Evolutionary conservation across 768 basidiomycete genomes (phyloP).

Genomic region (Mycena kentingensis): DNA sequence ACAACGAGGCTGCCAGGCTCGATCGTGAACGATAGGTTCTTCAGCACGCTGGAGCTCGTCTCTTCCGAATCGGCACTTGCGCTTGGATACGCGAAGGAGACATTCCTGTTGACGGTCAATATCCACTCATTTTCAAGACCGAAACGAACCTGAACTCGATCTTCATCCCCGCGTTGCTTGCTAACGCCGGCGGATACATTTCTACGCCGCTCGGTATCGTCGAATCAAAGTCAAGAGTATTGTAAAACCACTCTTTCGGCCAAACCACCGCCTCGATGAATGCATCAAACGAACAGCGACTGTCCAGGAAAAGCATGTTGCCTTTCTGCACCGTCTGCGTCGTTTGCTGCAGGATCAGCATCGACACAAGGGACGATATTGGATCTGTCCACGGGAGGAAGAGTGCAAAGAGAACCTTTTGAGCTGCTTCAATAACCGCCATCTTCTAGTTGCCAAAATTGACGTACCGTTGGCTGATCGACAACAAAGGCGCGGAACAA

Average conservation of each 20-base stretch:
- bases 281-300: conserved; percentile 2
- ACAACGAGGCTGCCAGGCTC: conserved; percentile 35
- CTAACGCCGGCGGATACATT: conserved; percentile 1
- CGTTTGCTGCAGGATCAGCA: conserved; percentile 30
- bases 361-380: conserved; percentile 30
- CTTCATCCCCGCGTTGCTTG: conserved; percentile 17
- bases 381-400: conserved; percentile 21
- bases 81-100: conserved; percentile 11
- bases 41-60: conserved; percentile 14
- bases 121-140: background rate
- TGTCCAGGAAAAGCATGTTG: conserved; percentile 10
- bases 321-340: conserved; percentile 11
- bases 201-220: conserved; percentile 1
- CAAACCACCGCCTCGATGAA: conserved; percentile 4
- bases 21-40: conserved; percentile 32
- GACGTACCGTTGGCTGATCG: conserved; percentile 30
- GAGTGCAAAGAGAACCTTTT: conserved; percentile 29
- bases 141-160: conserved; percentile 13
- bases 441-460: background rate
- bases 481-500: conserved; percentile 23
- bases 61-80: background rate
- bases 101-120: conserved; percentile 8
- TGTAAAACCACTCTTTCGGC: conserved; percentile 12
- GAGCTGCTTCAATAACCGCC: background rate
- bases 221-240: conserved; percentile 2